Base-by-base conservation (phyloP, 2,329 filamentous ascomycete genomes). In the Orbilia ellipsospora region DNA sequence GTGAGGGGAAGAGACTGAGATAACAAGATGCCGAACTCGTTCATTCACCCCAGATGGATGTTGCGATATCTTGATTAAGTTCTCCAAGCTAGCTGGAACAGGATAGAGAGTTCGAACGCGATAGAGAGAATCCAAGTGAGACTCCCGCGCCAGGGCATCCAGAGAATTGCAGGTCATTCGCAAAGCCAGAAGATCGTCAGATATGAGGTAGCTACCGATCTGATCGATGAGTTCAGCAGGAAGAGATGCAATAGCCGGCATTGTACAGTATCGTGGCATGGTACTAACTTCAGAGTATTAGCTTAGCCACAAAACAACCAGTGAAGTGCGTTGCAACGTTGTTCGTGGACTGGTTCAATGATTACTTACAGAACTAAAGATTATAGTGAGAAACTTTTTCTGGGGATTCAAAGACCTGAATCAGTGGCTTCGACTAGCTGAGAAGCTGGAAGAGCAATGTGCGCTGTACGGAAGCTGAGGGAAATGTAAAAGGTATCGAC, bases 101-200 rank as follows among this genome's bases (percentile, higher is more conserved):
- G 16, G 23, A 28, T 59, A 67, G 10, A 67, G 10, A 13, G 23
- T 42, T 23, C 64, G 64, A 42, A n/a, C 4, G 2, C 36, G 6
- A 20, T 40, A 67, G 2, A 60, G 40, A 12, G 23, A 51, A 16
- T 23, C 59, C 15, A 42, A 45, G 23, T 67, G 64, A 13, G 28
- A 3, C n/a, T 67, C 26, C 4, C 54, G 64, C 18, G 45, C 18
- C 10, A 42, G 51, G 16, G 16, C 6, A 13, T 60, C 42, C 12
- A 67, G 54, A 1, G 40, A 28, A 12, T 60, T 50, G 18, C 54
- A 67, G 4, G 44, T 57, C 55, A 67, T 59, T 15, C 64, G 6
- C 10, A 67, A 7, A 16, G 64, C 54, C 6, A 67, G 31, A n/a
- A 67, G 55, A 28, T 67, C 64, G n/a, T 67, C 64, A 42, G 59